Percentiles rank a stretch among this genome's conserved stretches.
Conservation (phyloP, 148 eudicot genomes). For the Camellia sinensis region DNA sequence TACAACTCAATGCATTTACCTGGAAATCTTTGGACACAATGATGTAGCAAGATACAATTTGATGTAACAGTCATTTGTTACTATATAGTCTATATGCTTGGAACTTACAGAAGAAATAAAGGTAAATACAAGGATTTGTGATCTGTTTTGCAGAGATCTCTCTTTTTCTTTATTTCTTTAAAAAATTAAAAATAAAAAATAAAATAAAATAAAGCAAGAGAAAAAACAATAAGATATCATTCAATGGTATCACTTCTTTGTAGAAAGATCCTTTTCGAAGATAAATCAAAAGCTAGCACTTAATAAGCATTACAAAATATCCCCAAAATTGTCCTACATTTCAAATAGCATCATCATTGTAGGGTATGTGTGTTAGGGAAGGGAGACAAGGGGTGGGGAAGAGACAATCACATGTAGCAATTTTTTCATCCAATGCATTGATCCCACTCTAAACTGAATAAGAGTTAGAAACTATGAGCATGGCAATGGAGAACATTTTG, state of each 20-base stretch:
- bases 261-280: not conserved
- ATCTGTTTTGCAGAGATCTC: not conserved
- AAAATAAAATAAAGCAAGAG: not conserved
- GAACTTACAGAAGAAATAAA: not conserved
- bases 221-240: not conserved
- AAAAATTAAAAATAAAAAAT: too few relatives aligned
- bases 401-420: too few relatives aligned
- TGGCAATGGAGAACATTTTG: not conserved
- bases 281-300: not conserved
- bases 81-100: not conserved
- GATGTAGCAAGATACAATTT: not conserved
- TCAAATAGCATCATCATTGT: not conserved
- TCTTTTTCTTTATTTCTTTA: not conserved
- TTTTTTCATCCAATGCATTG: too few relatives aligned
- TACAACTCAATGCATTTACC: not conserved
- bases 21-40: not conserved
- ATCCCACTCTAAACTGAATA: too few relatives aligned
- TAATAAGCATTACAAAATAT: not conserved
- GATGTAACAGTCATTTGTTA: not conserved
- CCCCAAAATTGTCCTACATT: not conserved
- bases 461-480: too few relatives aligned
- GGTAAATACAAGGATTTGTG: not conserved
- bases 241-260: not conserved
- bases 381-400: not conserved
- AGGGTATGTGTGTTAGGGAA: not conserved